Conservation (phyloP, 306 rosid genomes). For the Vigna reflexopilosa region DNA sequence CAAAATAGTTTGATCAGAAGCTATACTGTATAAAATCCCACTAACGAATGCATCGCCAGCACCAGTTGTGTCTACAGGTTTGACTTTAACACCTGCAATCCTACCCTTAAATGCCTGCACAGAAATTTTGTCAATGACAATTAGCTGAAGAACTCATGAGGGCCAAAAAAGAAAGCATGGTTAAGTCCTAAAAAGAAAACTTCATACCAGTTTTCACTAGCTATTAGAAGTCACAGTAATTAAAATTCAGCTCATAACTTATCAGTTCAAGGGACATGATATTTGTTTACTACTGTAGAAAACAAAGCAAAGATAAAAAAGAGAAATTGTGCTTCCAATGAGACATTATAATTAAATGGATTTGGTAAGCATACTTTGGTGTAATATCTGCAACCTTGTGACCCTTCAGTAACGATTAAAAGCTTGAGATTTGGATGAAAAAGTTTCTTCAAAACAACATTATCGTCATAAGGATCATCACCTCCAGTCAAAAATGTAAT, state of each 20-base stretch:
- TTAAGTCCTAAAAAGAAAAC: not conserved
- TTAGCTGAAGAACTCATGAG: conserved; percentile 17
- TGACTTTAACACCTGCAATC: conserved; percentile 76
- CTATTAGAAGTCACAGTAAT: conserved; percentile 4
- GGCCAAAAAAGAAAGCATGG: not conserved
- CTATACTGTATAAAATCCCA: conserved; percentile 72
- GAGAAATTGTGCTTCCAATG: conserved; percentile 7
- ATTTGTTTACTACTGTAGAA: conserved; percentile 9
- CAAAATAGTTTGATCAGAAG: conserved; percentile 63
- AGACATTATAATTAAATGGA: conserved; percentile 6
- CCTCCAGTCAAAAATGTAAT: conserved; percentile 75
- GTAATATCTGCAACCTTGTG: conserved; percentile 82
- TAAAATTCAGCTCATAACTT: conserved; percentile 4
- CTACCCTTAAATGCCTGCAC: conserved; percentile 80
- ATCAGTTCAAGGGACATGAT: not conserved
- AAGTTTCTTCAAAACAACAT: conserved; percentile 74
- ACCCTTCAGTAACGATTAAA: conserved; percentile 77
- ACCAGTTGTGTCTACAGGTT: conserved; percentile 89
- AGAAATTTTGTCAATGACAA: conserved; percentile 35
- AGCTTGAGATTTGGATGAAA: conserved; percentile 78
- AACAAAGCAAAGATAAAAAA: conserved; percentile 23
- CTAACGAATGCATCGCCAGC: conserved; percentile 98
- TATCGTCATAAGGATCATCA: conserved; percentile 73
- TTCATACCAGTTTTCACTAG: not conserved
- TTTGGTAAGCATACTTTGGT: conserved; percentile 61